Conservation (phyloP, 805 yeast species). For the Candida incommunis region DNA sequence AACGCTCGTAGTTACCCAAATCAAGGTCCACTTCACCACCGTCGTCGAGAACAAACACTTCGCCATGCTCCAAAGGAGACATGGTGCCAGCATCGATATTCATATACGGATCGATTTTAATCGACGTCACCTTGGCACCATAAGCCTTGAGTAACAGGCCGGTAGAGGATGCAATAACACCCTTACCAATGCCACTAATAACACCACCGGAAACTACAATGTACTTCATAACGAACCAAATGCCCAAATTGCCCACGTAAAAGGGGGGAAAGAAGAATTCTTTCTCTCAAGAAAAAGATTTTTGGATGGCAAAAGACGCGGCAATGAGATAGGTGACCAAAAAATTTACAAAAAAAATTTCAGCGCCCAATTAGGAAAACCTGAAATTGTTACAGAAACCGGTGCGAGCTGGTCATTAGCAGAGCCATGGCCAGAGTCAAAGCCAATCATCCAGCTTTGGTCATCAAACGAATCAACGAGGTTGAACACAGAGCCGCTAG, state of each 20-base stretch:
- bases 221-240: slow-evolving; percentile 74
- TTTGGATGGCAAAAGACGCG: too few species aligned
- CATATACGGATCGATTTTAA: slow-evolving; percentile 98
- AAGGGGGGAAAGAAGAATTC: slow-evolving; percentile 2
- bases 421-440: neutral
- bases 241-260: neutral
- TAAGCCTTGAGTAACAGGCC: slow-evolving; percentile 87
- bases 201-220: slow-evolving; percentile 99
- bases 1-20: slow-evolving; percentile 95
- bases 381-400: too few species aligned
- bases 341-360: too few species aligned
- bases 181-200: slow-evolving; percentile 98
- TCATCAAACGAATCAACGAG: neutral
- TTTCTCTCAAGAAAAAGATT: slow-evolving; percentile 3
- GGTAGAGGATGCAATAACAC: slow-evolving; percentile 92
- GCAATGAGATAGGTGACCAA: neutral
- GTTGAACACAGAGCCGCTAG: neutral
- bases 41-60: slow-evolving; percentile 92
- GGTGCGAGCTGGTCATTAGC: too few species aligned
- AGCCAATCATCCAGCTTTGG: neutral
- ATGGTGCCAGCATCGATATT: slow-evolving; percentile 99
- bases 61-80: slow-evolving; percentile 99
- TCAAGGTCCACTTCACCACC: slow-evolving; percentile 99
- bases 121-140: slow-evolving; percentile 91
- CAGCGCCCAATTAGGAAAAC: too few species aligned